Evolutionary conservation across 805 yeast genomes (phyloP).

Genomic region (Ogataea angusta): DNA sequence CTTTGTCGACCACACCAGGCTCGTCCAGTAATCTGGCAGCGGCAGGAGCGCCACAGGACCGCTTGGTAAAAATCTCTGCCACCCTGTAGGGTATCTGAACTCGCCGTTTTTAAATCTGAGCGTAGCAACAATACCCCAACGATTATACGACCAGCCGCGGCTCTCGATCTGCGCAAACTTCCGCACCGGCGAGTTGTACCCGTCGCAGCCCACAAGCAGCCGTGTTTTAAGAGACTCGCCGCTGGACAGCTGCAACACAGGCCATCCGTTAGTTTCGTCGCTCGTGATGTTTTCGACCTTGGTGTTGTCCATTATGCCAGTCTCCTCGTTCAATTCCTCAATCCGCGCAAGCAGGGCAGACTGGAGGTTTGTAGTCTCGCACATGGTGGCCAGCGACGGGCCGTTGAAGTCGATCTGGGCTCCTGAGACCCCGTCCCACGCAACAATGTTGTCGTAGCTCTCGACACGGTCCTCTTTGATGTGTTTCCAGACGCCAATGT

Average conservation of each 20-base stretch:
- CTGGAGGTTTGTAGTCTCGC: constrained; percentile 83
- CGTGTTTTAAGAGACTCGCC: constrained; percentile 67
- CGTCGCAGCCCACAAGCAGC: constrained; percentile 92
- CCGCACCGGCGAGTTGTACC: constrained; percentile 90
- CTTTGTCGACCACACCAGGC: constrained; percentile 90
- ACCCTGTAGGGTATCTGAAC: constrained; percentile 62
- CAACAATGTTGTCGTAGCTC: constrained; percentile 75
- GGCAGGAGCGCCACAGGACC: constrained; percentile 95
- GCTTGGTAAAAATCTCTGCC: constrained; percentile 88
- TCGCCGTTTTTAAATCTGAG: constrained; percentile 72
- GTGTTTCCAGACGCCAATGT: constrained; percentile 74
- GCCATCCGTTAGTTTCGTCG: constrained; percentile 59
- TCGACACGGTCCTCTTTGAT: constrained; percentile 69
- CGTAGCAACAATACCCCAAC: constrained; percentile 92
- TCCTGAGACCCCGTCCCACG: constrained; percentile 79
- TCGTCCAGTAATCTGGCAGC: constrained; percentile 79
- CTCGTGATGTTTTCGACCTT: constrained; percentile 58
- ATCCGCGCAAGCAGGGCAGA: constrained; percentile 60
- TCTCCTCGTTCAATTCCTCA: constrained; percentile 37
- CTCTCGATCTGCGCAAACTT: constrained; percentile 76
- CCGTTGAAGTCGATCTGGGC: constrained; percentile 72
- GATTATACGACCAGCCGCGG: constrained; percentile 87
- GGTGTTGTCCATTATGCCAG: constrained; percentile 57
- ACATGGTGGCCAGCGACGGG: constrained; percentile 73
- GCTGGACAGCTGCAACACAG: constrained; percentile 60